Base-by-base conservation (phyloP, 2,329 filamentous ascomycete species). In the Arthrobotrys conoides region DNA sequence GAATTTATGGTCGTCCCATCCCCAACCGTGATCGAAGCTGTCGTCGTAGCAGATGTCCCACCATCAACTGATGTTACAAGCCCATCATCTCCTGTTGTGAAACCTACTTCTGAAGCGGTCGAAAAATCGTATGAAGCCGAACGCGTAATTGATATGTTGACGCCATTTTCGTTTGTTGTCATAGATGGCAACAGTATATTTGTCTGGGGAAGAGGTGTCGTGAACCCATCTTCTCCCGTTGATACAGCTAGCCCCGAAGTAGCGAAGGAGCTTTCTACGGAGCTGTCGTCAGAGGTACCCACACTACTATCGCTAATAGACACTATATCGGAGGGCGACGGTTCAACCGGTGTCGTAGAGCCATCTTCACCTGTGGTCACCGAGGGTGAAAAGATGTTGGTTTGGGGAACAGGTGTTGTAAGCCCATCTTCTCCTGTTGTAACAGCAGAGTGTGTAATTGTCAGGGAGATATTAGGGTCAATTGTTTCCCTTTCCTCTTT, bases 361-460 rank as follows among this genome's bases (percentile, higher is more conserved):
- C 59, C 59, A 27, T 64, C 61, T n/a, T 41, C 38, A 10, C 38
- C 46, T 2, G 24, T 30, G 3, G 36, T 44, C 5, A 41, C 30
- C 1, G 36, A 27, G 10, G 59, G 20, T 20, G 59, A 24, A 2
- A 44, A 27, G 3, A 27, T n/a, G 27, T 63, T 27, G 8, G 59
- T 53, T 53, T 53, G 49, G 14, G 49, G 59, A 12, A n/a, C 10
- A 4, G 18, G 36, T 12, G 59, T 63, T 3, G 22, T 63, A 8
- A 48, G 33, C 18, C 66, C 51, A 59, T 59, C 66, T 2, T 57
- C 49, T 44, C 66, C 66, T 3, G 66, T 59, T 36, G 53, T 20
- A 18, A n/a, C 14, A 36, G 3, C 14, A 18, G 51, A 27, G 24
- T 55, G 9, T 9, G 27, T 18, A 20, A 27, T 38, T 10, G 1